Base-by-base conservation (phyloP, 352 stramenopile genomes). In the Phytophthora hibernalis region DNA sequence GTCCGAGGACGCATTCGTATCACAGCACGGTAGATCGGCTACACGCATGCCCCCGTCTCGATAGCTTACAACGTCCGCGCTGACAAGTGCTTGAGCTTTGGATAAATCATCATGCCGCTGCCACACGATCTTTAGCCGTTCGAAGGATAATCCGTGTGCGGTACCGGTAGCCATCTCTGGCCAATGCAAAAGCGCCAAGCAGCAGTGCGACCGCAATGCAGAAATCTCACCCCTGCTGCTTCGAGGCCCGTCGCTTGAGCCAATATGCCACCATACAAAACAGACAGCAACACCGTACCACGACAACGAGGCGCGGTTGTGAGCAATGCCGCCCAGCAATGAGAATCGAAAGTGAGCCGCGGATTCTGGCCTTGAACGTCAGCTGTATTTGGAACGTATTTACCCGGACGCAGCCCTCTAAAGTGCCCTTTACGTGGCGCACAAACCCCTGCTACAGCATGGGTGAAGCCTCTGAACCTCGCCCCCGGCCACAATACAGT, bases 311-410 rank as follows among this genome's bases (percentile, higher is more conserved):
- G 6, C 16, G 5, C 16, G 28, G 42, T 3, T 6, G 37, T 3
- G 13, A 52, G 3, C 21, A 59, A 37, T 26, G 37, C 21, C 35
- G 22, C n/a, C 37, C 35, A 16, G 22, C 16, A 49, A 37, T 37
- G 37, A 18, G 52, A 59, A 59, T 58, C 21, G 51, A 22, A 58
- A 58, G 51, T 58, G 51, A 58, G 52, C 21, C 33, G 24, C 6
- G 12, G 44, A 30, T 5, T 13, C 37, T 5, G 15, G 12, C 10
- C 28, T 31, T 31, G 28, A 31, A 31, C 28, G 35, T 42, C 35
- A 42, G 35, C 15, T 9, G 28, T 18, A 13, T 6, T 1, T 42
- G 35, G 35, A 15, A 42, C 35, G 1, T 1, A 15, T 18, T 42
- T 3, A 42, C 2, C 35, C 35, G 35, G 35, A 42, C 13, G 35